phyloP scores from a whole-genome alignment of 306 rosid genomes.

The Cucurbita ficifolia region DNA sequence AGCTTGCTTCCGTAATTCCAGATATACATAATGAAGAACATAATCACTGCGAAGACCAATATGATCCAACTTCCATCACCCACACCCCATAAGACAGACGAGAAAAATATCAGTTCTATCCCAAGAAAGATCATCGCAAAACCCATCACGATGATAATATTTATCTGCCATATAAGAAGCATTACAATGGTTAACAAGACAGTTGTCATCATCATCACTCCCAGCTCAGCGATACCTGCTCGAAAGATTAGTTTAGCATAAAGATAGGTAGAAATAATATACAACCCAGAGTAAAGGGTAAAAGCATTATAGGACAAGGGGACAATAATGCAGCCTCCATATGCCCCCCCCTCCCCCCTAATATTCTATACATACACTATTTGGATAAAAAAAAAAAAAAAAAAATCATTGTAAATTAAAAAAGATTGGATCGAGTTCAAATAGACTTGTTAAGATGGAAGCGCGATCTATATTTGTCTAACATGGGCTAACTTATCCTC shows the following conservation, averaged over 20 bases:
- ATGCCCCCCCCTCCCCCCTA: no score
- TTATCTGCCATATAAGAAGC: slow-evolving; percentile 98
- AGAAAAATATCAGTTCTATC: slow-evolving; percentile 72
- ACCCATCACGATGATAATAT: slow-evolving; percentile 48
- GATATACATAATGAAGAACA: slow-evolving; percentile 72
- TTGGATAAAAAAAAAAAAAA: background rate
- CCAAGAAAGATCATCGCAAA: slow-evolving; percentile 67
- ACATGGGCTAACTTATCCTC: background rate
- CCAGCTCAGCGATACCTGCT: slow-evolving; percentile 93
- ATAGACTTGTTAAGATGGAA: background rate
- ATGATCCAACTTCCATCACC: slow-evolving; percentile 95
- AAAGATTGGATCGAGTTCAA: background rate
- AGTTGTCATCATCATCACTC: slow-evolving; percentile 98
- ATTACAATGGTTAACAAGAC: slow-evolving; percentile 76
- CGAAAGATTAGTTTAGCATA: slow-evolving; percentile 12
- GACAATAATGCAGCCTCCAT: background rate
- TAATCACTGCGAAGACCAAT: slow-evolving; percentile 59
- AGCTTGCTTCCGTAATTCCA: slow-evolving; percentile 99
- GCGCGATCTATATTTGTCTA: background rate
- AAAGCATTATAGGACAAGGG: background rate
- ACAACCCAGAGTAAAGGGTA: background rate
- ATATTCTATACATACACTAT: background rate
- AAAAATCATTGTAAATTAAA: background rate
- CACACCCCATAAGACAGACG: slow-evolving; percentile 78
- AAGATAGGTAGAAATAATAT: background rate